Evolutionary conservation across 2,329 filamentous ascomycete species (phyloP).

Genomic region (Dactylellina parvicollis): DNA sequence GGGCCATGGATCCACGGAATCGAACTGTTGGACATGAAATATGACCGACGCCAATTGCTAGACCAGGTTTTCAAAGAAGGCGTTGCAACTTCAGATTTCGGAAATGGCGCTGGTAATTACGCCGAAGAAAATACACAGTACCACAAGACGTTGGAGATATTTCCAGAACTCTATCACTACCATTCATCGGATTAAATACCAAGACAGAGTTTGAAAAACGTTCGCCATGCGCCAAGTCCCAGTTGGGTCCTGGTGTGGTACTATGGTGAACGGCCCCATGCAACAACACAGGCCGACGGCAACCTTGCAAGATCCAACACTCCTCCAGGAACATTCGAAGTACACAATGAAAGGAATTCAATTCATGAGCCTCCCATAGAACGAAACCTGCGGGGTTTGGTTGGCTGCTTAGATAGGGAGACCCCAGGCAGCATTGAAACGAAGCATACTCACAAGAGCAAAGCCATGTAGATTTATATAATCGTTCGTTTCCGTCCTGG

Average conservation of each 20-base stretch:
- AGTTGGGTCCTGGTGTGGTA: background rate
- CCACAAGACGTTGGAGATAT: too few relatives aligned
- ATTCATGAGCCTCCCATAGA: slow-evolving; percentile 30
- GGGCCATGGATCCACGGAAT: background rate
- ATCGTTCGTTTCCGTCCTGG: slow-evolving; percentile 6
- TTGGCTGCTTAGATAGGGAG: background rate
- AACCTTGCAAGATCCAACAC: slow-evolving; percentile 47
- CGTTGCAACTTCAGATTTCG: too few relatives aligned
- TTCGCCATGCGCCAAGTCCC: background rate
- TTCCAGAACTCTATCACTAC: too few relatives aligned
- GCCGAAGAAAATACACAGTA: too few relatives aligned
- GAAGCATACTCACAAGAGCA: slow-evolving; percentile 3
- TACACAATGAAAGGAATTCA: slow-evolving; percentile 14
- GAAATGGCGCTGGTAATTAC: too few relatives aligned
- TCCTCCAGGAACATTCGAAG: slow-evolving; percentile 6
- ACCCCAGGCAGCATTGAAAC: slow-evolving; percentile 15
- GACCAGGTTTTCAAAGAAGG: slow-evolving; percentile 18
- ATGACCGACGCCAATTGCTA: background rate
- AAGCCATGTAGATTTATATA: slow-evolving; percentile 30
- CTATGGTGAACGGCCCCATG: background rate
- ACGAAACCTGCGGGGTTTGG: slow-evolving; percentile 24
- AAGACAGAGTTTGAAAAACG: too few relatives aligned
- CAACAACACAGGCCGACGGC: slow-evolving; percentile 25
- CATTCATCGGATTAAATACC: too few relatives aligned
- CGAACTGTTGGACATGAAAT: slow-evolving; percentile 3